Base-by-base conservation (phyloP, 495 filamentous ascomycete genomes). In the Penicillium fimorum region DNA sequence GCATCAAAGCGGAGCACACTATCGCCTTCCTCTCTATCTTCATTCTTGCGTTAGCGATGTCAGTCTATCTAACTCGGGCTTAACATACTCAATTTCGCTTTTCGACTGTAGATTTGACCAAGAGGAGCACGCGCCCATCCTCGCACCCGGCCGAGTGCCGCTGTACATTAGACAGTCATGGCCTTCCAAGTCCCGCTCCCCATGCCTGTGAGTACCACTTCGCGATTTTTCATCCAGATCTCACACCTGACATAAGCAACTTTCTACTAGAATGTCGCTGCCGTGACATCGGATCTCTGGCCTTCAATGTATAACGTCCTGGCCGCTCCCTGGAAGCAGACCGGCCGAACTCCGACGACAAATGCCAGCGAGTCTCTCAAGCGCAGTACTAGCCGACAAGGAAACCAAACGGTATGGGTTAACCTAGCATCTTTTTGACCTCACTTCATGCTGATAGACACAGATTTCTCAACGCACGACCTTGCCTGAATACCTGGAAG, bases 131-230 rank as follows among this genome's bases (percentile, higher is more conserved):
- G 57, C 56, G n/a, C 42, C 44, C 20, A 44, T 54, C 25, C 54
- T 64, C 59, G 43, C 60, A 46, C 53, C 69, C 74, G 76, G 76
- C 76, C 73, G 45, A 65, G 74, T 47, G 74, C 76, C 73, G 74
- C 70, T 67, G 41, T 59, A 56, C 27, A 67, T 60, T 63, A 62
- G 67, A 72, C 69, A 70, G 70, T 56, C 65, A 82, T 82, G 79
- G 77, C 75, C 62, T 79, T 79, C 59, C 76, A 78, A 70, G 62
- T 64, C 54, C 65, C 76, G 47, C 66, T 73, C 44, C 65, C 66
- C 46, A 68, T 72, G 66, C 66, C 73, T 54, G 76, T 77, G 68
- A 60, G 75, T 40, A 61, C 24, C 24, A 33, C 17, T 30, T 38
- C 37, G 24, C 50, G 24, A 24, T 9, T 18, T 55, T 24, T 46